Conservation (phyloP, 345 rosid genomes). For the Nephelium lappaceum region DNA sequence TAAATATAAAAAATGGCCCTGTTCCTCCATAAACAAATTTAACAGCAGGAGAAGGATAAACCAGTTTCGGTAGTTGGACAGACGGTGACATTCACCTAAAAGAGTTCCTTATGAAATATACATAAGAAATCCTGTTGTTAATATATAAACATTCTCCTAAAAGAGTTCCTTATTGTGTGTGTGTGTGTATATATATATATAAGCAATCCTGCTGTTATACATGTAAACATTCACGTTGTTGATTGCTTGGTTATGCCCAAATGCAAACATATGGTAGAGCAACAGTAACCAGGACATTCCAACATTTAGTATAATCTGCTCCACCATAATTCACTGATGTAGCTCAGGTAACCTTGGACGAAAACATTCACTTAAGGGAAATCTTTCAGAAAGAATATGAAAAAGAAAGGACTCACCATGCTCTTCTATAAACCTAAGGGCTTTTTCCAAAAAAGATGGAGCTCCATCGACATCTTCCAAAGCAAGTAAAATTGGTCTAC, state of each 20-base stretch:
- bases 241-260: conserved; percentile 5
- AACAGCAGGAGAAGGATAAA: neutral
- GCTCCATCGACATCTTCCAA: conserved; percentile 95
- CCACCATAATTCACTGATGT: neutral
- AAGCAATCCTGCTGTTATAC: neutral
- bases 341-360: neutral
- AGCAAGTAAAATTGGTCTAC: conserved; percentile 91
- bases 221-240: neutral
- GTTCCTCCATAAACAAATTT: neutral
- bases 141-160: neutral
- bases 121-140: neutral
- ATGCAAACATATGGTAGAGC: conserved; percentile 7
- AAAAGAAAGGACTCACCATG: conserved; percentile 58
- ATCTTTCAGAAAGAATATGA: neutral
- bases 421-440: conserved; percentile 88
- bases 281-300: conserved; percentile 6
- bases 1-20: neutral
- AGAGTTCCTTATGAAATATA: neutral
- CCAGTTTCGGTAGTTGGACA: conserved; percentile 1
- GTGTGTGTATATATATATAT: neutral
- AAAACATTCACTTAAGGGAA: neutral
- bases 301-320: no score
- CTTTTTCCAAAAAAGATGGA: conserved; percentile 98
- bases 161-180: neutral
- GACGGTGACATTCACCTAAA: neutral